Conservation (phyloP, 805 yeast genomes). For the Starmerella etchellsii region DNA sequence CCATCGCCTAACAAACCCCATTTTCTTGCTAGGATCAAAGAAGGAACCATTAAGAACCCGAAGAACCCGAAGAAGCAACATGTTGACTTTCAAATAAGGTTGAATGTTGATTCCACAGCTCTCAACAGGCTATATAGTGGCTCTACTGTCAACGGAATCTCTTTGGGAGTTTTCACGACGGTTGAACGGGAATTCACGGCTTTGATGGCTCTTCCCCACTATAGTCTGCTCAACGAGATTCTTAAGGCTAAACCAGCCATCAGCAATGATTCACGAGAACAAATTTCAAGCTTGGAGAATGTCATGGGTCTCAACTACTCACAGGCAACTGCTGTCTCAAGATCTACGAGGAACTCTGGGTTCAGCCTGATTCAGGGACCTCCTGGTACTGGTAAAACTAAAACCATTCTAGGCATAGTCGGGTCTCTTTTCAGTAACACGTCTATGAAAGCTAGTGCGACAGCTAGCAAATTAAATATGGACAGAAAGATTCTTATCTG, state of each 20-base stretch:
- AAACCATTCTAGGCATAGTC: slow-evolving; percentile 82
- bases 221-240: slow-evolving; percentile 59
- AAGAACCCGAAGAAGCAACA: slow-evolving; percentile 33
- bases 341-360: slow-evolving; percentile 55
- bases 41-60: slow-evolving; percentile 30
- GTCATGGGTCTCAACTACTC: slow-evolving; percentile 63
- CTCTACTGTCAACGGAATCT: slow-evolving; percentile 50
- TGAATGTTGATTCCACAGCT: slow-evolving; percentile 38
- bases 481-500: slow-evolving; percentile 62
- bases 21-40: slow-evolving; percentile 71
- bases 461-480: not conserved
- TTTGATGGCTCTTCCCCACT: slow-evolving; percentile 65
- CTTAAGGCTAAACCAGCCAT: slow-evolving; percentile 49
- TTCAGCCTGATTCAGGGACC: slow-evolving; percentile 91
- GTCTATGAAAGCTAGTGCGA: slow-evolving; percentile 9
- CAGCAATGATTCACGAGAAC: slow-evolving; percentile 23
- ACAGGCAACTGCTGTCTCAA: slow-evolving; percentile 80
- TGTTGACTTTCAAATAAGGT: slow-evolving; percentile 63
- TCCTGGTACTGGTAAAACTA: slow-evolving; percentile 98
- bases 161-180: slow-evolving; percentile 77
- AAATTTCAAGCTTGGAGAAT: slow-evolving; percentile 33
- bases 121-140: slow-evolving; percentile 48
- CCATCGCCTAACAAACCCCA: slow-evolving; percentile 25
- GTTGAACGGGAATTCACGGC: slow-evolving; percentile 88
- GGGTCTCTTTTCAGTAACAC: slow-evolving; percentile 44